Conservation (phyloP, 2,329 filamentous ascomycete genomes). For the Clonostachys byssicola region DNA sequence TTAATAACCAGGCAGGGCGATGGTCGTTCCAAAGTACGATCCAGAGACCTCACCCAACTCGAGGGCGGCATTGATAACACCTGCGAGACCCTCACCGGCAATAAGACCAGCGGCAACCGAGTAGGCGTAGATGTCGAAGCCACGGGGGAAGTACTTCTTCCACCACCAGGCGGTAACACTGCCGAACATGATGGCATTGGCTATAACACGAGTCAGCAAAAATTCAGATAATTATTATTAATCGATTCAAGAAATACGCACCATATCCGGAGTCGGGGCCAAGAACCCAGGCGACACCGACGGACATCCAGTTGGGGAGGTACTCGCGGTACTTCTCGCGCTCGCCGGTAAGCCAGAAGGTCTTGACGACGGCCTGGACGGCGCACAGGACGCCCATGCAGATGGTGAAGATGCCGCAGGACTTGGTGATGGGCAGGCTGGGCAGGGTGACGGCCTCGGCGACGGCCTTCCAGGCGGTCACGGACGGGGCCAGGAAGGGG, state of each 20-base stretch:
- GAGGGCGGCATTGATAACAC: slow-evolving; percentile 51
- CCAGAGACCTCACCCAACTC: slow-evolving; percentile 27
- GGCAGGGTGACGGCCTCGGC: slow-evolving; percentile 54
- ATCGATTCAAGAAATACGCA: background rate
- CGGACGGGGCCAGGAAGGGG: slow-evolving; percentile 58
- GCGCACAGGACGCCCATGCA: slow-evolving; percentile 46
- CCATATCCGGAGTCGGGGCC: slow-evolving; percentile 47
- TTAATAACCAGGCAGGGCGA: slow-evolving; percentile 9
- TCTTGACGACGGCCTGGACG: slow-evolving; percentile 46
- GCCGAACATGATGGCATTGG: slow-evolving; percentile 48
- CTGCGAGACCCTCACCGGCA: slow-evolving; percentile 59
- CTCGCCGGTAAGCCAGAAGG: slow-evolving; percentile 46
- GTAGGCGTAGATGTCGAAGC: slow-evolving; percentile 52
- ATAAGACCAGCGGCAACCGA: slow-evolving; percentile 58
- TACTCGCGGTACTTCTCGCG: slow-evolving; percentile 51
- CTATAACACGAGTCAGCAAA: slow-evolving; percentile 25
- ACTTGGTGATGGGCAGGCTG: slow-evolving; percentile 48
- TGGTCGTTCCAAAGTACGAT: slow-evolving; percentile 6
- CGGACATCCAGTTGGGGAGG: slow-evolving; percentile 59
- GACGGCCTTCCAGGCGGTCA: slow-evolving; percentile 62
- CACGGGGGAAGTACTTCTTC: slow-evolving; percentile 42
- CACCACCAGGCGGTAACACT: slow-evolving; percentile 47
- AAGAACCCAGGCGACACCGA: slow-evolving; percentile 56
- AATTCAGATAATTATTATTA: background rate
- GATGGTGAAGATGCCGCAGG: slow-evolving; percentile 52